Conservation (phyloP, 495 filamentous ascomycete genomes). For the Aspergillus incahuasiensis region DNA sequence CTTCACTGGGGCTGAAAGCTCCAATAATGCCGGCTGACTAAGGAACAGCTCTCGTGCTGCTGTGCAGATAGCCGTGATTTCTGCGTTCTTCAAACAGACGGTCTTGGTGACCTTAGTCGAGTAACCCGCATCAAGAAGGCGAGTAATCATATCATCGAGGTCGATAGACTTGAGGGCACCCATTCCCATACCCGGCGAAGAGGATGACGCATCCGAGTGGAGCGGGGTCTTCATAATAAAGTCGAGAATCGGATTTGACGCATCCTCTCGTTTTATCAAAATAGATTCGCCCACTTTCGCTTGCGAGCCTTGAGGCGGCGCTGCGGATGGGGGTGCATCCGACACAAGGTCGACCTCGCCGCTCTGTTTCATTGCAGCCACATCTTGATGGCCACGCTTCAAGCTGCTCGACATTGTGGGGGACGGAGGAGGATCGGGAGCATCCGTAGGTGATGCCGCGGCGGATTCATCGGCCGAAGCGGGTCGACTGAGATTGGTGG, state of each 20-base stretch:
- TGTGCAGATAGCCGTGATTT: constrained; percentile 88
- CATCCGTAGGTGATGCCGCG: constrained; percentile 33
- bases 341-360: constrained; percentile 95
- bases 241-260: constrained; percentile 57
- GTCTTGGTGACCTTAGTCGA: constrained; percentile 96
- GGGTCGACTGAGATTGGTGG: constrained; percentile 35
- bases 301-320: constrained; percentile 41
- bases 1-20: constrained; percentile 95
- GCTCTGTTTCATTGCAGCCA: constrained; percentile 73
- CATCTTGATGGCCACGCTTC: constrained; percentile 69
- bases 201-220: constrained; percentile 28
- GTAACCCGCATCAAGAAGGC: constrained; percentile 90
- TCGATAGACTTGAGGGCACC: constrained; percentile 84
- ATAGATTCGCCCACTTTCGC: constrained; percentile 54
- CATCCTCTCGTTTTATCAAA: constrained; percentile 72
- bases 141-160: constrained; percentile 94
- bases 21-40: constrained; percentile 84
- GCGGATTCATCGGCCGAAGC: constrained; percentile 30
- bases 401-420: constrained; percentile 78
- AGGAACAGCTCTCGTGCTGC: constrained; percentile 85
- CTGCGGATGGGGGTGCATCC: constrained; percentile 70
- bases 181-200: constrained; percentile 47
- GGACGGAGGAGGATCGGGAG: constrained; percentile 78
- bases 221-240: constrained; percentile 41
- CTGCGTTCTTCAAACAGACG: constrained; percentile 94